These are phyloP conservation scores for Fragaria iinumae DNA, from an alignment of 306 rosid genomes.

Conservation along the genomic window DNA sequence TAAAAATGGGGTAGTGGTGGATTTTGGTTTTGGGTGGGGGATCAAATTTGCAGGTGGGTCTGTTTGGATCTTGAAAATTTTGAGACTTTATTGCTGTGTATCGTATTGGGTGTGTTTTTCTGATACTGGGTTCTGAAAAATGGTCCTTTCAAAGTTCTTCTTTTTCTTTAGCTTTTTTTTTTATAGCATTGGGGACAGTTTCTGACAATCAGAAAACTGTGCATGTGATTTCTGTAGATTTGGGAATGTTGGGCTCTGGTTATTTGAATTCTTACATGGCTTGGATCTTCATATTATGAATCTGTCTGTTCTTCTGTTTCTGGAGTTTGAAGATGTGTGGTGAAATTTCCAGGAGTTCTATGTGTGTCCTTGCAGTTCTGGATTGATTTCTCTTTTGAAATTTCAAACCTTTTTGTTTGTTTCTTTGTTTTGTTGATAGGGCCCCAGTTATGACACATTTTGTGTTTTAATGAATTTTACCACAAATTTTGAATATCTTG, in stretches of 20 bases:
- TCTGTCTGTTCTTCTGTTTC: slow-evolving; percentile 19
- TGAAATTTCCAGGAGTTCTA: slow-evolving; percentile 13
- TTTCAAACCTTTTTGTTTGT: slow-evolving; percentile 24
- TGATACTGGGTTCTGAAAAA: slow-evolving; percentile 13
- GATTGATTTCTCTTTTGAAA: slow-evolving; percentile 10
- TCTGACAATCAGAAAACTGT: slow-evolving; percentile 12
- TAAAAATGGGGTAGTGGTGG: background rate
- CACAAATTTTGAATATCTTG: slow-evolving; percentile 12
- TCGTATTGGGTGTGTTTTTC: slow-evolving; percentile 10
- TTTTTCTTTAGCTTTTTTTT: slow-evolving; percentile 6
- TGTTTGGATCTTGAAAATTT: slow-evolving; percentile 49
- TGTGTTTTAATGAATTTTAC: slow-evolving; percentile 25
- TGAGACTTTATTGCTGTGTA: slow-evolving; percentile 1
- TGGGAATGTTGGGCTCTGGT: background rate
- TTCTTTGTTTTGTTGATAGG: slow-evolving; percentile 12
- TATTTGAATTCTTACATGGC: background rate
- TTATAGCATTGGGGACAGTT: slow-evolving; percentile 24
- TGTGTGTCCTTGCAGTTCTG: slow-evolving; percentile 5
- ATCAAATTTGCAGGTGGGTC: slow-evolving; percentile 3
- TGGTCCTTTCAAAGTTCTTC: slow-evolving; percentile 19
- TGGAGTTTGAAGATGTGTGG: slow-evolving; percentile 15
- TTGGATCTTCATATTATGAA: slow-evolving; percentile 39
- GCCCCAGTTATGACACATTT: slow-evolving; percentile 20
- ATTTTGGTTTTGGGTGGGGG: slow-evolving; percentile 7
- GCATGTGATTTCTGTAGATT: slow-evolving; percentile 3